Evolutionary conservation across 768 basidiomycete genomes (phyloP), one percentile per base, ranked within the genome.

Genomic region (Mycena capillaripes): DNA sequence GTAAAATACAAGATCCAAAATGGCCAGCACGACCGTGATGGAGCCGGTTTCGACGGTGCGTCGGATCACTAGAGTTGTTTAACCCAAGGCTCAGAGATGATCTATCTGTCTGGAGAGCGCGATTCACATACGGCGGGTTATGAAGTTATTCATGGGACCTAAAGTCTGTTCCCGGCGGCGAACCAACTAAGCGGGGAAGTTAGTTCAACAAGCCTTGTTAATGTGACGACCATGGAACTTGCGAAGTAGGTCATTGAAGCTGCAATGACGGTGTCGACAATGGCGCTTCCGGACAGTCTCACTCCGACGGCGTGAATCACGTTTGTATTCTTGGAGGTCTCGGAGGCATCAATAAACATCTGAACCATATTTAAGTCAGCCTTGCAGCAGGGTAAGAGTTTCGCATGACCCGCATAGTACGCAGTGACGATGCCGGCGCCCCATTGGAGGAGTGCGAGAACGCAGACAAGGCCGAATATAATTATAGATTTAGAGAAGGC

Each of bases 211-310:
- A 38, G 34, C 30, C 42, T 42, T 16, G 8, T 1, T n/a, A 34
- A 27, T 21, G n/a, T 7, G 6, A 21, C 30, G 32, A 34, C 9
- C 19, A 21, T 4, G 17, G 36, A 36, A 40, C 72, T 59, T 25
- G 70, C 72, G 29, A 27, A 70, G 25, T 65, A 70, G 19, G 72
- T 73, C 68, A 70, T 73, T 29, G 55, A 57, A n/a, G 59, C 63
- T 3, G 72, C 62, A 55, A 73, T 73, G 4, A 73, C 62, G 14
- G 52, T 60, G 38, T 73, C 72, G 21, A 60, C 72, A 3, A 58
- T 16, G 19, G 61, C 72, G n/a, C 55, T 65, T n/a, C 55, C 63
- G 23, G 29, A 61, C n/a, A 69, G 62, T 55, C 72, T 46, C 4
- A 70, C 48, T 6, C 34, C 69, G 16, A 73, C 48, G 8, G 57